phyloP scores from a whole-genome alignment of 345 rosid species.

The Nephelium lappaceum region DNA sequence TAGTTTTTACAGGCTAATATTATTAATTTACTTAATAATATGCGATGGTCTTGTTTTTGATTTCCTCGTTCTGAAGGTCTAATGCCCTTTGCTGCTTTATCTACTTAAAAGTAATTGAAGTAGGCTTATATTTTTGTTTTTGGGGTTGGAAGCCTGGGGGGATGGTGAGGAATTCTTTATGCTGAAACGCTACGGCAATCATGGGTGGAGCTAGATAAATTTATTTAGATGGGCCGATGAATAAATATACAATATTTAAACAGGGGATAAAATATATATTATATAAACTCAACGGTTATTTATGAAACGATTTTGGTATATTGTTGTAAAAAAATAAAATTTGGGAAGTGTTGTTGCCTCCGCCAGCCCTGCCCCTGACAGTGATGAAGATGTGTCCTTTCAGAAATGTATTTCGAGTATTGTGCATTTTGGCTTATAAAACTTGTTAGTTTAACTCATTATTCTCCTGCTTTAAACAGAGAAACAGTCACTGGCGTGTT shows the following conservation, averaged over 20 bases:
- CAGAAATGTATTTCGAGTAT: slow-evolving; percentile 7
- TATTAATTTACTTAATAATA: neutral
- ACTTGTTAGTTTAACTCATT: slow-evolving; percentile 8
- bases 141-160: neutral
- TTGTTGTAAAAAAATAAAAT: too few species aligned
- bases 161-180: neutral
- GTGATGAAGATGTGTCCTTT: neutral
- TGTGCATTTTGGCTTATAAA: neutral
- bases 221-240: too few species aligned
- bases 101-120: neutral
- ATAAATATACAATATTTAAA: too few species aligned
- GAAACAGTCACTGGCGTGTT: slow-evolving; percentile 94
- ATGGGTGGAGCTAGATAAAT: too few species aligned
- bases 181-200: too few species aligned
- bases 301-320: too few species aligned
- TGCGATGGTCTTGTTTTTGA: neutral
- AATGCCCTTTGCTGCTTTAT: neutral
- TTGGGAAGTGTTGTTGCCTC: too few species aligned
- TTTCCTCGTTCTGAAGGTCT: neutral
- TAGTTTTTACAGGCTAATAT: neutral
- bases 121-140: neutral
- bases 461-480: slow-evolving; percentile 49
- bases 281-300: too few species aligned
- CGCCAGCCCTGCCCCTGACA: too few species aligned
- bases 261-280: too few species aligned